Evolutionary conservation across 2,329 filamentous ascomycete genomes (phyloP).

Genomic region (Ceratocystis variospora): DNA sequence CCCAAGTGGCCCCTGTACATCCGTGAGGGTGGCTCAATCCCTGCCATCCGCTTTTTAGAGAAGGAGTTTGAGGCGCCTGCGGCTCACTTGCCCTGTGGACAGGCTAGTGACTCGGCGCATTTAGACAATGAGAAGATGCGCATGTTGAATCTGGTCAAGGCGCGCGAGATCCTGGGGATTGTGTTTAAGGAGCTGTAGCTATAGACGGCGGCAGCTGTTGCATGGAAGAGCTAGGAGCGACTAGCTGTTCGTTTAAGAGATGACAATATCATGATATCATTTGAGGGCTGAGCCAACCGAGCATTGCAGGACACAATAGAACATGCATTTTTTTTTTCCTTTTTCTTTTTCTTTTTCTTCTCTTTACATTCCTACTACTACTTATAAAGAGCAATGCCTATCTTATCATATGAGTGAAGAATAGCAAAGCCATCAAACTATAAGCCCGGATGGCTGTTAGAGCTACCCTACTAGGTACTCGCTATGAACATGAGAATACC

Average conservation of each 20-base stretch:
- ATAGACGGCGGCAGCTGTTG: conserved; percentile 22
- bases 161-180: conserved; percentile 75
- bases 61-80: conserved; percentile 87
- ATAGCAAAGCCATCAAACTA: too few species aligned
- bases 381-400: too few species aligned
- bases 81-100: conserved; percentile 84
- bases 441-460: too few species aligned
- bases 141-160: conserved; percentile 77
- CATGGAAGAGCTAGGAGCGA: neutral
- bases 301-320: neutral
- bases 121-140: conserved; percentile 89
- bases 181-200: conserved; percentile 66
- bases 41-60: conserved; percentile 83
- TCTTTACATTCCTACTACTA: too few species aligned
- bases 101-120: conserved; percentile 87
- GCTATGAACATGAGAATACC: too few species aligned
- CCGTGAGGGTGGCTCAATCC: conserved; percentile 87
- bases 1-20: conserved; percentile 61
- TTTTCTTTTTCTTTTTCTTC: too few species aligned
- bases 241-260: neutral
- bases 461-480: too few species aligned
- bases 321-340: neutral
- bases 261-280: conserved; percentile 1
- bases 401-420: too few species aligned
- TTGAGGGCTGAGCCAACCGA: neutral